Percentiles rank a stretch among this genome's conserved stretches.
These are phyloP conservation scores for Exserohilum rostratum DNA, from an alignment of 2,329 filamentous ascomycete species.

Conservation along the genomic window DNA sequence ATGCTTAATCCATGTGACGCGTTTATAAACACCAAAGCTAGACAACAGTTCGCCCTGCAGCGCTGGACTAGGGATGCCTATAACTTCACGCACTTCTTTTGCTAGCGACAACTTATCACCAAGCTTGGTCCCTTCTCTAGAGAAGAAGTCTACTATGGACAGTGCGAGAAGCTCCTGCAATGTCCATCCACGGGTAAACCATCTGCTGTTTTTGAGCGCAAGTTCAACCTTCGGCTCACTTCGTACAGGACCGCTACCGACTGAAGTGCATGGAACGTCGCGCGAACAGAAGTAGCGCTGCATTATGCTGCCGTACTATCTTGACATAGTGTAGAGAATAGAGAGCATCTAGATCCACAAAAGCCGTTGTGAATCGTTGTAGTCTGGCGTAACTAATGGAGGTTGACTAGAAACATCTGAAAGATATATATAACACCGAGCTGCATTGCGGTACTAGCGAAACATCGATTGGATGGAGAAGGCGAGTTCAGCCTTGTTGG, in stretches of 20 bases:
- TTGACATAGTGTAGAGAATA: too few species aligned
- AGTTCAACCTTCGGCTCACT: not conserved
- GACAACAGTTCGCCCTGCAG: conserved; percentile 1
- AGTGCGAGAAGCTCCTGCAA: conserved; percentile 21
- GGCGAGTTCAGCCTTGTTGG: not conserved
- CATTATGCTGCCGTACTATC: too few species aligned
- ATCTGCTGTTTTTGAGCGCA: not conserved
- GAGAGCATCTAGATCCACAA: too few species aligned
- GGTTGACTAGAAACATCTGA: not conserved
- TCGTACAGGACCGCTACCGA: not conserved
- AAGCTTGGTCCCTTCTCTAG: conserved; percentile 9
- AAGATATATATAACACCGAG: not conserved
- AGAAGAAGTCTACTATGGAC: conserved; percentile 22
- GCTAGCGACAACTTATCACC: conserved; percentile 9
- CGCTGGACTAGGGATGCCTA: conserved; percentile 7
- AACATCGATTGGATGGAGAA: conserved; percentile 1
- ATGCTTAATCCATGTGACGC: conserved; percentile 7
- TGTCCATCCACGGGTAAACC: conserved; percentile 2
- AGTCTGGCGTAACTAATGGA: not conserved
- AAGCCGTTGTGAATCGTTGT: not conserved
- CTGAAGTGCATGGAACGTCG: too few species aligned
- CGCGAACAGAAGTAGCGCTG: too few species aligned
- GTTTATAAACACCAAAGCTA: conserved; percentile 14
- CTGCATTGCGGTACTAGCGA: not conserved
- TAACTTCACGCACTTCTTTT: conserved; percentile 7